Conservation (phyloP, 2,329 filamentous ascomycete genomes). For the Drechslera avenae region DNA sequence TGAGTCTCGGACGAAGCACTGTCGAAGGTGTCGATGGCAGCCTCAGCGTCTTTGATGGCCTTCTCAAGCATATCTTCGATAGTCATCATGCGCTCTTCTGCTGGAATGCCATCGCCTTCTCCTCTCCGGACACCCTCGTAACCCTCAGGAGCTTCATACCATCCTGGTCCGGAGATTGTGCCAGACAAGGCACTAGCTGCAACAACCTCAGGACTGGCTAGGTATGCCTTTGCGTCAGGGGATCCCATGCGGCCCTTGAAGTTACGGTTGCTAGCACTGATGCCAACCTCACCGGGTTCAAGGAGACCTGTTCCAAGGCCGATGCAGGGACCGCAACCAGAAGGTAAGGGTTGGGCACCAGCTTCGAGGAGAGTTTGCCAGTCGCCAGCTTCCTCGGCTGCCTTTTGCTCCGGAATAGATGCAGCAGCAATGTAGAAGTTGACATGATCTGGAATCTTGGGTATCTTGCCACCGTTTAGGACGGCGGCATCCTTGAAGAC, state of each 20-base stretch:
- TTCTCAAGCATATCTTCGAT: slow-evolving; percentile 74
- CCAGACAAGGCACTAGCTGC: slow-evolving; percentile 83
- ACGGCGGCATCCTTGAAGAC: slow-evolving; percentile 81
- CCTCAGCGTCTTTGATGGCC: slow-evolving; percentile 71
- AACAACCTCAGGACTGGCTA: slow-evolving; percentile 88
- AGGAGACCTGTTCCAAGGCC: slow-evolving; percentile 80
- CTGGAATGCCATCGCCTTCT: slow-evolving; percentile 70
- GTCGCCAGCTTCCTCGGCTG: slow-evolving; percentile 79
- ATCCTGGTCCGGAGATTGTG: slow-evolving; percentile 75
- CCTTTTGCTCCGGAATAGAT: slow-evolving; percentile 74
- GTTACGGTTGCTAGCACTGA: slow-evolving; percentile 83
- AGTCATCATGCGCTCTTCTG: slow-evolving; percentile 68
- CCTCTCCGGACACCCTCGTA: slow-evolving; percentile 71
- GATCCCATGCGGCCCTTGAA: slow-evolving; percentile 92
- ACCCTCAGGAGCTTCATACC: slow-evolving; percentile 74
- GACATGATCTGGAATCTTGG: slow-evolving; percentile 76
- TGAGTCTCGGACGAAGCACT: slow-evolving; percentile 40
- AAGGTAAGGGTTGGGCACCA: slow-evolving; percentile 72
- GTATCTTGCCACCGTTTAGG: slow-evolving; percentile 62
- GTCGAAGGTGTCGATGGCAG: slow-evolving; percentile 59
- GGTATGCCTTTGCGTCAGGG: slow-evolving; percentile 78
- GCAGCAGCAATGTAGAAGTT: slow-evolving; percentile 90
- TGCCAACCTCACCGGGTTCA: slow-evolving; percentile 84
- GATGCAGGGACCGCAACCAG: slow-evolving; percentile 85
- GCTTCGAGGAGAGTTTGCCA: slow-evolving; percentile 84